Evolutionary conservation across 148 eudicot genomes (phyloP).

Genomic region (Suaeda aralocaspica): DNA sequence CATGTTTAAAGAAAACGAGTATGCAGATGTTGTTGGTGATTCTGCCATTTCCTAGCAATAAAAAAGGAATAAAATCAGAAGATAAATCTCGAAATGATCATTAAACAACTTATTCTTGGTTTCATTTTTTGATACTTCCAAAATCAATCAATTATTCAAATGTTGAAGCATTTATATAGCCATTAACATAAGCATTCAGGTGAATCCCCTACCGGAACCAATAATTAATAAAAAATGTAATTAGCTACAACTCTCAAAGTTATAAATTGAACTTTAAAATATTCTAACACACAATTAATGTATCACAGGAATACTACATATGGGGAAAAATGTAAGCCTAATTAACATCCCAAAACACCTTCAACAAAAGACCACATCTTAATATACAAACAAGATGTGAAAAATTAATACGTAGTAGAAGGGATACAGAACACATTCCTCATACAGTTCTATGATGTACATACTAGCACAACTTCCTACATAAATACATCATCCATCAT

Average conservation of each 20-base stretch:
- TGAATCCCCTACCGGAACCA: slow-evolving; percentile 80
- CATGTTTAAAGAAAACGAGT: too few relatives aligned
- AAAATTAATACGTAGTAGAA: background rate
- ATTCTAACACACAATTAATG: background rate
- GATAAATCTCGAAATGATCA: too few relatives aligned
- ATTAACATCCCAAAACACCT: background rate
- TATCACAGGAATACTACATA: background rate
- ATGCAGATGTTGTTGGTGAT: too few relatives aligned
- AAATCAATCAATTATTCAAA: too few relatives aligned
- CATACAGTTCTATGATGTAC: too few relatives aligned
- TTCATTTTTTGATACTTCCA: too few relatives aligned
- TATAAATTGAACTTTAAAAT: background rate
- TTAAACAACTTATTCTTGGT: too few relatives aligned
- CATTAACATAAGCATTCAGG: too few relatives aligned
- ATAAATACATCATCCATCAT: background rate
- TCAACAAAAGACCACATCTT: background rate
- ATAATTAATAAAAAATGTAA: slow-evolving; percentile 20
- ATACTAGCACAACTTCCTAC: too few relatives aligned
- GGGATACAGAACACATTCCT: background rate
- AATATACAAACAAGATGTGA: background rate
- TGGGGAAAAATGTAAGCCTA: background rate
- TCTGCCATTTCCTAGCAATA: too few relatives aligned
- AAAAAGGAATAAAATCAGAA: too few relatives aligned
- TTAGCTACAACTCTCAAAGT: background rate
- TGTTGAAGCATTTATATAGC: too few relatives aligned